Conservation (phyloP, 2,329 filamentous ascomycete species). For the Teratosphaeria viscida region DNA sequence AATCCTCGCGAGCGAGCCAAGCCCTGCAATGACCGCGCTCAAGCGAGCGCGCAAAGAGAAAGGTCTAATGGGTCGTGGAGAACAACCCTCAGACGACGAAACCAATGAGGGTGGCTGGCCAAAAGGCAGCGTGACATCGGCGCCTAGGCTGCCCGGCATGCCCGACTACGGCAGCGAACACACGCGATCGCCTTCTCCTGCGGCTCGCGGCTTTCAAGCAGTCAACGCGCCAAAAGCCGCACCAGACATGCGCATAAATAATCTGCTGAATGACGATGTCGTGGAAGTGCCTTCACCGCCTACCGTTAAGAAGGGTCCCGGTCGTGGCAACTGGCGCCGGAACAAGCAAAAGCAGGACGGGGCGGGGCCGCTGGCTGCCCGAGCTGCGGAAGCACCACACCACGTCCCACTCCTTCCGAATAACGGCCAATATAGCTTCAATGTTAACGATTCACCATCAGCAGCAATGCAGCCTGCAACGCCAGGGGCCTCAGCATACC, state of each 20-base stretch:
- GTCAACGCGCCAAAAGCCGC: constrained; percentile 27
- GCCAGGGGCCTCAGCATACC: constrained; percentile 4
- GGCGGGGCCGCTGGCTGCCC: constrained; percentile 4
- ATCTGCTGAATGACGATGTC: constrained; percentile 35
- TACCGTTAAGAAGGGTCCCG: constrained; percentile 33
- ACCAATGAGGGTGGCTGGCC: constrained; percentile 18
- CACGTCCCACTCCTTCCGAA: constrained; percentile 26
- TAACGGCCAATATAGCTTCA: constrained; percentile 18
- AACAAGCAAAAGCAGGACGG: constrained; percentile 21
- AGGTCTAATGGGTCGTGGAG: constrained; percentile 22
- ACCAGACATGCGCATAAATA: constrained; percentile 39
- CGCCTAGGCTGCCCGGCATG: not conserved
- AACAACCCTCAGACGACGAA: constrained; percentile 21
- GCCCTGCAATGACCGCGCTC: constrained; percentile 48
- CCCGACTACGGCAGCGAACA: constrained; percentile 33
- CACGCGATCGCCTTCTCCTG: constrained; percentile 35
- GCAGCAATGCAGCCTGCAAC: constrained; percentile 7
- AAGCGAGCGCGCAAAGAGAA: constrained; percentile 40
- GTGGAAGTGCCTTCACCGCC: constrained; percentile 17
- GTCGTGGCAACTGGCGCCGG: constrained; percentile 41
- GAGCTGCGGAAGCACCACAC: constrained; percentile 16
- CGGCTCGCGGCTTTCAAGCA: constrained; percentile 26
- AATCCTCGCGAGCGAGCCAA: constrained; percentile 66
- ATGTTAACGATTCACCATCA: constrained; percentile 13
- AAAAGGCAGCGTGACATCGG: not conserved